Conservation (phyloP, 495 filamentous ascomycete species). For the Podospora fimiseda region DNA sequence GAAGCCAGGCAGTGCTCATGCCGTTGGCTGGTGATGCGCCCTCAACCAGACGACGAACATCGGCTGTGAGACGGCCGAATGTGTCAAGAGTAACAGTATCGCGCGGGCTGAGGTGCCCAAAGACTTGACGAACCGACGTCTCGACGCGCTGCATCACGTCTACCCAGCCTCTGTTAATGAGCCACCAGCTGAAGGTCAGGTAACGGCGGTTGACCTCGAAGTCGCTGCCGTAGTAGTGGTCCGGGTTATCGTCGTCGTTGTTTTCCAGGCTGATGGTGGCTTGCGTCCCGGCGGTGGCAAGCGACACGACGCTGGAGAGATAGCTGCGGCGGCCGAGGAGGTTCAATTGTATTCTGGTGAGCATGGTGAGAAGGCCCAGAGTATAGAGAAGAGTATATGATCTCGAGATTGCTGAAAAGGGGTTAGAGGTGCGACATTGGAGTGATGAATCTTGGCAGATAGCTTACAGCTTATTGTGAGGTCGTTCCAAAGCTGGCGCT, state of each 20-base stretch:
- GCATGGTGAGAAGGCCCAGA: constrained; percentile 76
- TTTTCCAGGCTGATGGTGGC: constrained; percentile 76
- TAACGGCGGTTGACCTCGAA: constrained; percentile 92
- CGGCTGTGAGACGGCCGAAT: constrained; percentile 68
- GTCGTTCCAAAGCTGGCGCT: constrained; percentile 93
- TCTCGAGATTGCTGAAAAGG: constrained; percentile 75
- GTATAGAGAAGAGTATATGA: constrained; percentile 90
- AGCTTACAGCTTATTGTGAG: constrained; percentile 86
- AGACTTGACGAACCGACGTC: constrained; percentile 73
- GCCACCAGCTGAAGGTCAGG: constrained; percentile 96
- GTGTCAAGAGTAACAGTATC: constrained; percentile 75
- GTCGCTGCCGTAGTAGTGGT: constrained; percentile 78
- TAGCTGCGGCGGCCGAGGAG: constrained; percentile 93
- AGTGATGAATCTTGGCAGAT: neutral
- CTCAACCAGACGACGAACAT: constrained; percentile 80
- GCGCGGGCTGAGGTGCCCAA: constrained; percentile 76
- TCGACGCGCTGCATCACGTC: constrained; percentile 73
- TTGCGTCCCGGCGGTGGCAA: constrained; percentile 62
- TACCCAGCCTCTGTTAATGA: constrained; percentile 85
- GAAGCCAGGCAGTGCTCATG: constrained; percentile 65
- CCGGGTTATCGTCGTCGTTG: constrained; percentile 73
- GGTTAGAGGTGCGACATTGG: constrained; percentile 15
- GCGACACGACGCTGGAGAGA: constrained; percentile 84
- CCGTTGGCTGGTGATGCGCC: constrained; percentile 61
- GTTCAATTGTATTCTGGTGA: constrained; percentile 95